Conservation (phyloP, 306 rosid genomes). For the Lathyrus aphaca region DNA sequence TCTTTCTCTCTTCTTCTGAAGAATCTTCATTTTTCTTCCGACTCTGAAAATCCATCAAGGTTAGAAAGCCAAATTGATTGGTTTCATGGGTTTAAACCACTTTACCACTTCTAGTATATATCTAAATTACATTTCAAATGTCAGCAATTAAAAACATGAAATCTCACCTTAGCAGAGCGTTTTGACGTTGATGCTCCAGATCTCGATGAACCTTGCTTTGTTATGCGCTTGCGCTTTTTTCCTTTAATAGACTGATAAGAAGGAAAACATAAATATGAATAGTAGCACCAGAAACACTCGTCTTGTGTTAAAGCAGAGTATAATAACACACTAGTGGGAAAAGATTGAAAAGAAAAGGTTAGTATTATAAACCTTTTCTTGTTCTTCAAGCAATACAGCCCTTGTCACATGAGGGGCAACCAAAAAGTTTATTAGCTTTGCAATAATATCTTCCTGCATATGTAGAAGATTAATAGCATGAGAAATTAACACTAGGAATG, state of each 20-base stretch:
- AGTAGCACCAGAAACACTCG: background rate
- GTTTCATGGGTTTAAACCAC: background rate
- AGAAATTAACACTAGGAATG: background rate
- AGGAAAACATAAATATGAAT: conserved; percentile 34
- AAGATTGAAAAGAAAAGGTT: conserved; percentile 14
- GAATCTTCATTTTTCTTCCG: conserved; percentile 59
- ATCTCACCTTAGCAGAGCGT: conserved; percentile 66
- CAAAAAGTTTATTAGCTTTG: conserved; percentile 79
- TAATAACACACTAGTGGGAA: conserved; percentile 1
- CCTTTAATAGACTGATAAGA: conserved; percentile 51
- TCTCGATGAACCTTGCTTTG: conserved; percentile 59
- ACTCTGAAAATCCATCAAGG: conserved; percentile 47
- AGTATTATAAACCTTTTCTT: conserved; percentile 59
- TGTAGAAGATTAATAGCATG: conserved; percentile 28
- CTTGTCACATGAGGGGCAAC: conserved; percentile 79
- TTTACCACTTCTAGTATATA: background rate
- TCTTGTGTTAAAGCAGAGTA: conserved; percentile 6
- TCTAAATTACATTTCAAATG: background rate
- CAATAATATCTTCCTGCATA: conserved; percentile 82
- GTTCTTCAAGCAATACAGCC: conserved; percentile 67
- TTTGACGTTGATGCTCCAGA: conserved; percentile 60
- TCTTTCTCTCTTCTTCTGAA: conserved; percentile 48
- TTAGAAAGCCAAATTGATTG: background rate
- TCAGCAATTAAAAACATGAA: conserved; percentile 28
- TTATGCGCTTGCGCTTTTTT: conserved; percentile 75